Evolutionary conservation across 768 basidiomycete genomes (phyloP).

Genomic region (Boletus vermiculosoides): DNA sequence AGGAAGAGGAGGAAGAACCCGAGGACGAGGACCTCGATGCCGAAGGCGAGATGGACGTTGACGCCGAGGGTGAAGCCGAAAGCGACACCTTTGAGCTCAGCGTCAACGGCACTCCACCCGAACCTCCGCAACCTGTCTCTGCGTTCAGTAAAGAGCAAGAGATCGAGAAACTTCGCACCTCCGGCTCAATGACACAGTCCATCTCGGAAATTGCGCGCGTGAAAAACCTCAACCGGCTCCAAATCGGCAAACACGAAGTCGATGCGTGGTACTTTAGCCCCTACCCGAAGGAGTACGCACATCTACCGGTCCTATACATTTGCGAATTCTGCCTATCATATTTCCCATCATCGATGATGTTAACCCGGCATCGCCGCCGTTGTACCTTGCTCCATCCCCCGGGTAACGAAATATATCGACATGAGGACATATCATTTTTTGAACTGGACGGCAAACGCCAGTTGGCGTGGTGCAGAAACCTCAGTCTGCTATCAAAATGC

Average conservation of each 20-base stretch:
- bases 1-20: slow-evolving; percentile 58
- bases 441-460: slow-evolving; percentile 98
- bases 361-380: slow-evolving; percentile 85
- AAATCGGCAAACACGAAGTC: slow-evolving; percentile 95
- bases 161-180: slow-evolving; percentile 96
- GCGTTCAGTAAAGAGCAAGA: slow-evolving; percentile 96
- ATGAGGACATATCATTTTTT: slow-evolving; percentile 96
- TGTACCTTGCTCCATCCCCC: slow-evolving; percentile 93
- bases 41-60: slow-evolving; percentile 51
- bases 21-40: slow-evolving; percentile 45
- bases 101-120: slow-evolving; percentile 45
- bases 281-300: slow-evolving; percentile 97
- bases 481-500: slow-evolving; percentile 95
- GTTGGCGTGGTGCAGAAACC: slow-evolving; percentile 93
- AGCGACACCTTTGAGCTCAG: slow-evolving; percentile 72
- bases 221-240: slow-evolving; percentile 95
- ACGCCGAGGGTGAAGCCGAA: slow-evolving; percentile 42
- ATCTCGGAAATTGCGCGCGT: slow-evolving; percentile 97
- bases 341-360: slow-evolving; percentile 88
- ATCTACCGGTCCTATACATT: slow-evolving; percentile 91
- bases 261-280: slow-evolving; percentile 99
- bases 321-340: slow-evolving; percentile 98
- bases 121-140: slow-evolving; percentile 50
- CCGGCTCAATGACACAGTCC: slow-evolving; percentile 98
- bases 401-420: slow-evolving; percentile 98